These are phyloP conservation scores for Globisporangium barbulae DNA, from an alignment of 352 stramenopile species.

Conservation along the genomic window DNA sequence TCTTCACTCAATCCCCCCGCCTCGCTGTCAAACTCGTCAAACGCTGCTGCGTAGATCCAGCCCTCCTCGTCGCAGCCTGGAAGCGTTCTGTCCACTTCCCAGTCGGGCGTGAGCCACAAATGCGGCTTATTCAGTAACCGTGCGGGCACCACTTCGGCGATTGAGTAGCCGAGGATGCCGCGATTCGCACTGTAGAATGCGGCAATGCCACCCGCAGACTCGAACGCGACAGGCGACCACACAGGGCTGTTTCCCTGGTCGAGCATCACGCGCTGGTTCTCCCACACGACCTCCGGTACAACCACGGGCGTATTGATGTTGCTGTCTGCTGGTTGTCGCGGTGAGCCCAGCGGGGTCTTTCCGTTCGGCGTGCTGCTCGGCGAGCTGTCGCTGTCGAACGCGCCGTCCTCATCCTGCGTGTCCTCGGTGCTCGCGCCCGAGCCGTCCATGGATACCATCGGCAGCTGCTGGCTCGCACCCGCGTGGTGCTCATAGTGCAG, in stretches of 20 bases:
- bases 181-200: conserved; percentile 67
- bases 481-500: conserved; percentile 36
- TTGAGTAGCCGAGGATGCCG: conserved; percentile 44
- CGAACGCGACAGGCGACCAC: conserved; percentile 40
- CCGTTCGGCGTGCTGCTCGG: conserved; percentile 2
- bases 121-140: conserved; percentile 68
- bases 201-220: conserved; percentile 36
- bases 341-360: conserved; percentile 1
- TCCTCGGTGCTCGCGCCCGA: conserved; percentile 21
- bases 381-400: conserved; percentile 14
- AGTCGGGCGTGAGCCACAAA: conserved; percentile 62
- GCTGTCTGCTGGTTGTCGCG: not conserved
- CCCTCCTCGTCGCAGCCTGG: conserved; percentile 55
- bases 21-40: conserved; percentile 28
- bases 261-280: conserved; percentile 33
- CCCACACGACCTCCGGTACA: conserved; percentile 53
- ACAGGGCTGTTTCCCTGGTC: conserved; percentile 6
- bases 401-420: conserved; percentile 22
- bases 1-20: not conserved
- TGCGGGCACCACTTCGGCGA: conserved; percentile 61
- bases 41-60: conserved; percentile 63
- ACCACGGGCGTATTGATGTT: conserved; percentile 27
- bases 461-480: not conserved
- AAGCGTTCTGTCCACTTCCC: conserved; percentile 56
- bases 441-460: conserved; percentile 14